Evolutionary conservation across 2,329 filamentous ascomycete genomes (phyloP), one percentile per base, ranked within the genome.

Genomic region (Fonsecaea pedrosoi): DNA sequence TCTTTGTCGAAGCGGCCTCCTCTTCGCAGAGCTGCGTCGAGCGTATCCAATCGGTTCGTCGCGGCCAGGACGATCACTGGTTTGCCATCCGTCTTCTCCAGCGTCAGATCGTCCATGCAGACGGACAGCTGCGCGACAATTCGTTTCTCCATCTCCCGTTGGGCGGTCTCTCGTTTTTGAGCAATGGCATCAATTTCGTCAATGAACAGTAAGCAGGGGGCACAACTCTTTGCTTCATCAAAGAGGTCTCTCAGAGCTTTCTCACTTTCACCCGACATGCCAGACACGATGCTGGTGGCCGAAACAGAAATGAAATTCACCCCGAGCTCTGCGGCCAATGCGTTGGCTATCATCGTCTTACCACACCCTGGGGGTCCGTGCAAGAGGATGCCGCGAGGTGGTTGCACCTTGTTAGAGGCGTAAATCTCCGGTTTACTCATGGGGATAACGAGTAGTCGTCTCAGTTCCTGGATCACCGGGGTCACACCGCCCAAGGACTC

Each of bases 171-270:
- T 64, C 91, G 85, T 77, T 96, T 96, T 0, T 92, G 91, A 58
- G 93, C 92, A 73, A 98, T 95, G 3, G 90, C 90, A 77, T 99
- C 94, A 60, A 98, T 92, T 72, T 97, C 90, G 72, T 97, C 93
- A 65, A 98, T 91, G 74, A 97, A 96, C 4, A 99, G 85, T 4
- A 99, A 83, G 74, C 92, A 96, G 0, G 95, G 95, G 0, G 94
- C 94, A 42, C 94, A 85, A 63, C 87, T 86, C 76, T 92, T 92
- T 0, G 95, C 95, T 74, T 95, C 92, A 12, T 98, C 94, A 68
- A 96, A 96, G 56, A 92, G 85, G 71, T 94, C 91, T 40, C 92
- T 84, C 34, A 96, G 87, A 67, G 92, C 92, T 80, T 94, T 94
- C 77, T 96, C 92, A 0, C 91, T 94, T 75, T 95, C 92, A 73